phyloP scores from a whole-genome alignment of 495 filamentous ascomycete species.

The Trichoderma orchidacearum region DNA sequence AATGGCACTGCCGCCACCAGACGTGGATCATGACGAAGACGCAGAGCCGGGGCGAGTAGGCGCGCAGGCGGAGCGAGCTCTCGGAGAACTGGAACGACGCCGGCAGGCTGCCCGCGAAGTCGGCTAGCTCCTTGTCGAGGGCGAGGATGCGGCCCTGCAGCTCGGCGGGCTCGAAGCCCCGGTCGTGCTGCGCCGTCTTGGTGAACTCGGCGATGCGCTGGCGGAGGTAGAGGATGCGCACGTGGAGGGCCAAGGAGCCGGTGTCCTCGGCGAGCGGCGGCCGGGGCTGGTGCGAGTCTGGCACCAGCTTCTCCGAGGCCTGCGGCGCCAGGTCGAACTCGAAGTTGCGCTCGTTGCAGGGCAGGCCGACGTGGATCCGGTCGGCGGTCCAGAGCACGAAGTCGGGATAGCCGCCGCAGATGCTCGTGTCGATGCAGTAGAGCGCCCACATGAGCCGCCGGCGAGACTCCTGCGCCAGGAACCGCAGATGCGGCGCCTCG shows the following conservation, averaged over 20 bases:
- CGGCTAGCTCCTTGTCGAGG: constrained; percentile 24
- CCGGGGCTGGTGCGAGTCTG: constrained; percentile 8
- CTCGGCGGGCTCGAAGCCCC: constrained; percentile 18
- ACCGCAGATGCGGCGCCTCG: constrained; percentile 32
- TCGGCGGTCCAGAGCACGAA: constrained; percentile 31
- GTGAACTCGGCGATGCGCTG: constrained; percentile 28
- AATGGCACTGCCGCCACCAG: constrained; percentile 35
- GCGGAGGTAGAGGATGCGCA: constrained; percentile 33
- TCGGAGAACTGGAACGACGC: constrained; percentile 32
- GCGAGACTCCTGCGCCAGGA: constrained; percentile 34
- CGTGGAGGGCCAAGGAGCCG: constrained; percentile 31
- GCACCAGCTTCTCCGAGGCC: constrained; percentile 25
- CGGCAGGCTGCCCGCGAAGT: constrained; percentile 30
- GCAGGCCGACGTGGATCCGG: constrained; percentile 28
- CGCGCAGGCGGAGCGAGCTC: constrained; percentile 32
- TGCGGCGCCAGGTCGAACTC: constrained; percentile 35
- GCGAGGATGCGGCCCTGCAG: constrained; percentile 25
- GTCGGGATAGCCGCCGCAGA: constrained; percentile 29
- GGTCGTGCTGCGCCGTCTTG: constrained; percentile 16
- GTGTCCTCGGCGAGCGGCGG: constrained; percentile 29
- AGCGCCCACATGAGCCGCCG: constrained; percentile 38
- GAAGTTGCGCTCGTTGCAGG: constrained; percentile 38
- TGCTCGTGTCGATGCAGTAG: constrained; percentile 32
- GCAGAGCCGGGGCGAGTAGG: constrained; percentile 29
- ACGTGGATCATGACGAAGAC: constrained; percentile 38